These are phyloP conservation scores for Carex kokanica DNA, from an alignment of 176 grass and related monocot genomes.

Conservation along the genomic window DNA sequence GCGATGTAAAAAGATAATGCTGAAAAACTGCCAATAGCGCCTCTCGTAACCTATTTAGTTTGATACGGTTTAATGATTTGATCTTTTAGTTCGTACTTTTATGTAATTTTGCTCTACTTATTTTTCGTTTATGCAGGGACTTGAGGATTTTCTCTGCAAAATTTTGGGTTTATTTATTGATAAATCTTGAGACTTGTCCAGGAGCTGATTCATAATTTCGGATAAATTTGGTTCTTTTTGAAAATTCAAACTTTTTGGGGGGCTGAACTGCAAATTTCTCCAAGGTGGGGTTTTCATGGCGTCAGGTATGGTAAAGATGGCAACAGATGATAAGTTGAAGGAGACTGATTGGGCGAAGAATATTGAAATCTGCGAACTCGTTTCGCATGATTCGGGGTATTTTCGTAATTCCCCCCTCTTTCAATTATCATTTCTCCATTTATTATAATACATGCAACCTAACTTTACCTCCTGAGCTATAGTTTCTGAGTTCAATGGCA, in stretches of 20 bases:
- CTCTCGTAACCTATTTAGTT: not conserved
- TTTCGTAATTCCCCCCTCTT: slow-evolving; percentile 2
- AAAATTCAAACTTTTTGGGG: not conserved
- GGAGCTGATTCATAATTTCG: not conserved
- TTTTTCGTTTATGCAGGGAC: slow-evolving; percentile 23
- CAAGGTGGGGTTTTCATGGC: slow-evolving; percentile 41
- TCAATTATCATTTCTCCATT: not conserved
- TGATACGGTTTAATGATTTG: slow-evolving; percentile 7
- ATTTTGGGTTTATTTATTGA: not conserved
- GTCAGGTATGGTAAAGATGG: slow-evolving; percentile 79
- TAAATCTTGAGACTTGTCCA: not conserved
- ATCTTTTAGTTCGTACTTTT: not conserved
- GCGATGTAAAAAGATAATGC: slow-evolving; percentile 3
- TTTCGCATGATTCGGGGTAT: slow-evolving; percentile 72
- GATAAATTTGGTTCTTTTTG: not conserved
- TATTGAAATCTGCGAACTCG: slow-evolving; percentile 98
- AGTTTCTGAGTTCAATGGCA: not conserved
- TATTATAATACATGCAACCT: not conserved
- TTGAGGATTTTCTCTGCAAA: not conserved
- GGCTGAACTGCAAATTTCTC: not conserved
- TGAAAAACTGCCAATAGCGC: not conserved
- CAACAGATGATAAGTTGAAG: slow-evolving; percentile 83
- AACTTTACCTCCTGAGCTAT: not conserved
- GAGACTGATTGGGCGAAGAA: slow-evolving; percentile 93
- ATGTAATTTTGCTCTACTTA: slow-evolving; percentile 2